These are phyloP conservation scores for Rhodotorula taiwanensis DNA, from an alignment of 768 basidiomycete species.

Conservation along the genomic window DNA sequence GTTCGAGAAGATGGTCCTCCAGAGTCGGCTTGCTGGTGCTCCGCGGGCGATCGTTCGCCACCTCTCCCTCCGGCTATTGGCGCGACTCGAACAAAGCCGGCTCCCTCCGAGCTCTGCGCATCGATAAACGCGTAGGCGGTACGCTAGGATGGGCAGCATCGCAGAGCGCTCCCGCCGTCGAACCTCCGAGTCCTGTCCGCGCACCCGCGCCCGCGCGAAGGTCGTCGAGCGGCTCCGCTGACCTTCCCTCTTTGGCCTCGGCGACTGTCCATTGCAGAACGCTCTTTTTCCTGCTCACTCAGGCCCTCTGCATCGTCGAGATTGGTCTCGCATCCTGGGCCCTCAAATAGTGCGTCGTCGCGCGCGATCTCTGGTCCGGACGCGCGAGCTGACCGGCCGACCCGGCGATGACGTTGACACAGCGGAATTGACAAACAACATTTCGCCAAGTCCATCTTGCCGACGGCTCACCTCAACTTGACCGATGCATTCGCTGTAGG, in stretches of 20 bases:
- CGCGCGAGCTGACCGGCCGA: neutral
- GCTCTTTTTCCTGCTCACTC: conserved; percentile 14
- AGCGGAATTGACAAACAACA: conserved; percentile 20
- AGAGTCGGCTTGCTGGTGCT: neutral
- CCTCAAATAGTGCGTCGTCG: conserved; percentile 1
- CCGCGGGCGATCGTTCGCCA: too few relatives aligned
- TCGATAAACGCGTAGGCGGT: too few relatives aligned
- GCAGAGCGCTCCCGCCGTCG: too few relatives aligned
- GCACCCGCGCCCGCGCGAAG: too few relatives aligned
- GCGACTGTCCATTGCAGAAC: too few relatives aligned
- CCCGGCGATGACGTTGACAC: neutral
- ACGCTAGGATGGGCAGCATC: too few relatives aligned
- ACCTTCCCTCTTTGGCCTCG: too few relatives aligned
- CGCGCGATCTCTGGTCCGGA: neutral
- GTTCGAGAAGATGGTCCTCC: too few relatives aligned
- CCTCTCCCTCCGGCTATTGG: neutral
- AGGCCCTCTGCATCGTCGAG: conserved; percentile 12
- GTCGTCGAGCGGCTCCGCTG: too few relatives aligned
- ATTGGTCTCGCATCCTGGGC: conserved; percentile 23
- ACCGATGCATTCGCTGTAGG: conserved; percentile 16
- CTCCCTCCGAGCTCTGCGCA: too few relatives aligned
- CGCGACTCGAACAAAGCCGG: neutral
- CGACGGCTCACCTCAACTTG: conserved; percentile 15
- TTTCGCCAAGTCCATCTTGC: conserved; percentile 2
- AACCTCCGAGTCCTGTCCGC: too few relatives aligned